phyloP scores from a whole-genome alignment of 2,329 filamentous ascomycete genomes.

The Sclerotinia borealis region DNA sequence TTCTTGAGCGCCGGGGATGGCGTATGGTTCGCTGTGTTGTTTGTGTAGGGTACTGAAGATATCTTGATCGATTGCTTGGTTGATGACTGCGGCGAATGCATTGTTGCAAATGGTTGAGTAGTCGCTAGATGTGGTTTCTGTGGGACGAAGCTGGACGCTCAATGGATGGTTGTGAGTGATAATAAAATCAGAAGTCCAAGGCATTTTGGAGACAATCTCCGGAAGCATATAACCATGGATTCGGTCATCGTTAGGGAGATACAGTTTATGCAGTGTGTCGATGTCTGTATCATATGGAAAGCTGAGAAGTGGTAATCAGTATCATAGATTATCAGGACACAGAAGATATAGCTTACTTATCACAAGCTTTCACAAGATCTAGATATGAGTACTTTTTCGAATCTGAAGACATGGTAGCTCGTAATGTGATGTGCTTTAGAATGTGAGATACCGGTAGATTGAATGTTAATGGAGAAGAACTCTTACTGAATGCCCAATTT shows the following conservation, averaged over 20 bases:
- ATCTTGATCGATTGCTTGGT: constrained; percentile 38
- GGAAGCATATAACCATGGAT: constrained; percentile 46
- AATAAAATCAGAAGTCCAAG: constrained; percentile 39
- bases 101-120: constrained; percentile 34
- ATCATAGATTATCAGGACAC: no score
- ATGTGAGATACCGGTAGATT: background rate
- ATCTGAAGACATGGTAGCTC: background rate
- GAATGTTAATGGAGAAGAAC: background rate
- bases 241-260: constrained; percentile 39
- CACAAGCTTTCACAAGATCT: constrained; percentile 37
- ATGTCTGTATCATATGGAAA: constrained; percentile 15
- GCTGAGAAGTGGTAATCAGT: background rate
- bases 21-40: constrained; percentile 11
- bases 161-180: constrained; percentile 29
- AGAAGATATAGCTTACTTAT: constrained; percentile 35
- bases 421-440: background rate
- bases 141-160: constrained; percentile 31
- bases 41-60: constrained; percentile 22
- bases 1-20: background rate
- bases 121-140: constrained; percentile 27
- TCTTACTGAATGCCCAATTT: background rate
- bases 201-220: constrained; percentile 40
- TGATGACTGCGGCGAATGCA: constrained; percentile 34
- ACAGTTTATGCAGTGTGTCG: constrained; percentile 38
- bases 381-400: constrained; percentile 25